Evolutionary conservation across 306 rosid species (phyloP).

Genomic region (Fragaria nilgerrensis): DNA sequence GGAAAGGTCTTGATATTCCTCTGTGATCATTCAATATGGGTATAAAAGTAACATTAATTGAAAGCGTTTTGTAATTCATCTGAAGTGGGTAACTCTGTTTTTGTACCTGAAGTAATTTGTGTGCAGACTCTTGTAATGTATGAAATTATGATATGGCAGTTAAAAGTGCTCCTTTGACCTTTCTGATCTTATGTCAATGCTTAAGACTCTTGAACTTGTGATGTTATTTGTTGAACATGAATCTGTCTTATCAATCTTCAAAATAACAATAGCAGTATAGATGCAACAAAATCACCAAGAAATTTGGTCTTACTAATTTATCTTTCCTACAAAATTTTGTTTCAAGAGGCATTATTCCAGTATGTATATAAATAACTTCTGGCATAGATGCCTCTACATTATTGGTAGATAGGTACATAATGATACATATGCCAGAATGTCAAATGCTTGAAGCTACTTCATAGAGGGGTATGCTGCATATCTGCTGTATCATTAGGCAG

Average conservation of each 20-base stretch:
- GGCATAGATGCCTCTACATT: background rate
- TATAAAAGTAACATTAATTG: constrained; percentile 1
- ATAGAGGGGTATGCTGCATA: background rate
- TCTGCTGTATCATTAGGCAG: background rate
- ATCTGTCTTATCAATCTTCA: background rate
- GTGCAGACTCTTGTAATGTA: background rate
- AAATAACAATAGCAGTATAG: background rate
- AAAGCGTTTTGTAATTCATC: background rate
- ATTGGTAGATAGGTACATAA: background rate
- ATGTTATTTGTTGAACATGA: background rate
- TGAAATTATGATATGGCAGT: background rate
- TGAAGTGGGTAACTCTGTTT: background rate
- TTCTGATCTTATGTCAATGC: background rate
- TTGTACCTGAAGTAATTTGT: background rate
- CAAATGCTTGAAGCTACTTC: background rate
- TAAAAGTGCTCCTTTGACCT: background rate
- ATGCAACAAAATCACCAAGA: background rate
- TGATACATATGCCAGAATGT: background rate
- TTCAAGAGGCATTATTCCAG: background rate
- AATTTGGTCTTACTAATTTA: background rate
- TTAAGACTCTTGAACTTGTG: background rate
- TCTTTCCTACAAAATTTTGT: background rate
- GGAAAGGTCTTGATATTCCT: constrained; percentile 92
- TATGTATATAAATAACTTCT: background rate
- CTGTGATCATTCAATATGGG: constrained; percentile 36